Base-by-base conservation (phyloP, 1,284 basidiomycete genomes). In the Erythrobasidium hasegawianum region DNA sequence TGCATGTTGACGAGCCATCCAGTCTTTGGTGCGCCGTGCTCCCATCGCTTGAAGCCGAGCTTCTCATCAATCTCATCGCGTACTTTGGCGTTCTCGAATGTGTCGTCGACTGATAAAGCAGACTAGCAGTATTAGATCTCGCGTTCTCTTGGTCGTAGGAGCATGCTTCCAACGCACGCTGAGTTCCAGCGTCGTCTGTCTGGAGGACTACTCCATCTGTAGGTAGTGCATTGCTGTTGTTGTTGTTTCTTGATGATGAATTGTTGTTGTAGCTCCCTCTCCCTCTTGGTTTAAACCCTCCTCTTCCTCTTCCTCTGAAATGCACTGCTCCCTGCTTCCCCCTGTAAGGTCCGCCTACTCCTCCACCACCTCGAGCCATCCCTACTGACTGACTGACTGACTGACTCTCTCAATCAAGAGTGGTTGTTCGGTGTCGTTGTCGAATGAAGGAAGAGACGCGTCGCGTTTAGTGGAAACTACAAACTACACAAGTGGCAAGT, bases 1-100 rank as follows among this genome's bases (percentile, higher is more conserved):
- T 96, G 95, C 94, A 99, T 98, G 77, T 97, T 97, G 69, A 99
- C 87, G 75, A 99, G 81, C 96, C 96, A 98, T 1, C 91, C 93
- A 72, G 81, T 84, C 71, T 80, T 80, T 8, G 82, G 79, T 13
- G 75, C 67, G 0, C 72, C 75, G 67, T 80, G 80, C 69, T 90
- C 85, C 29, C 70, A 81, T 62, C 86, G 81, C 49, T 82, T 81
- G 77, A 98, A 98, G 0, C 96, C 96, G 27, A 98, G 81, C 76
- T 88, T 90, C 77, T 91, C 90, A 74, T 99, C 95, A 27, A 97
- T 85, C 74, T 94, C 90, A 76, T 98, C 92, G 66, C 80, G 81
- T 29, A 87, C 72, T 54, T 82, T 80, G 5, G 87, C 85, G 71
- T 85, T 85, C 75, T 95, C 91, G 73, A 95, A 92, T 71, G 84